Base-by-base conservation (phyloP, 164 flowering plant genomes). In the Aristolochia fimbriata region DNA sequence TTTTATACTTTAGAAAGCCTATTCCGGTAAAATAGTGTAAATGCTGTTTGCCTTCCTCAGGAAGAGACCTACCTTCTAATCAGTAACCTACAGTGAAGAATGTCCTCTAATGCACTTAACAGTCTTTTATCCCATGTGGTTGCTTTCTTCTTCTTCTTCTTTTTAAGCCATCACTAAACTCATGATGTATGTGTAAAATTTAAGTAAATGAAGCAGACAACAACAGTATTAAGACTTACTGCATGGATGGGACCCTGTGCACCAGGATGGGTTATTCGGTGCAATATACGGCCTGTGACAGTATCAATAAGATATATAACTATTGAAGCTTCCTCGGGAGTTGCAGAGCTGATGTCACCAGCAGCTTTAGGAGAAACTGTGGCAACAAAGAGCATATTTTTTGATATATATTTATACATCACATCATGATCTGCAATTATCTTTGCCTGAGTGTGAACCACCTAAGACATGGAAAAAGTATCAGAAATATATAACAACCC, bases 381-480 rank as follows among this genome's bases (percentile, higher is more conserved):
- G 47, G 90, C 93, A 31, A 88, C 84, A 72, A 91, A 94, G 22
- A 94, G 83, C 59, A 86, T n/a, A 74, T 88, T 94, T 58, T 79
- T 90, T 3, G 96, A 94, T 64, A 85, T 69, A 74, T 88, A 87
- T 65, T 94, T 94, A 62, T 80, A 94, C 89, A 85, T 81, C 62
- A 83, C 88, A 70, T 91, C 93, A 55, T 88, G 89, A 55, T 88
- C 93, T 23, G 76, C 78, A 49, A 77, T 63, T 62, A 79, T 82
- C 73, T 94, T 91, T 59, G 95, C 96, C 74, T 94, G 99, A 65
- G 99, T 86, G 73, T 91, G 96, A 65, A 94, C 95, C 54, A 86
- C 95, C 99, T 94, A 62, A 15, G 64, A 33, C 64, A 47, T 16
- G 27, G 27, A 61, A 20, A 33, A n/a, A 17, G 46, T 19, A 41